Evolutionary conservation across 148 eudicot genomes (phyloP).

Genomic region (Persicaria tinctoria): DNA sequence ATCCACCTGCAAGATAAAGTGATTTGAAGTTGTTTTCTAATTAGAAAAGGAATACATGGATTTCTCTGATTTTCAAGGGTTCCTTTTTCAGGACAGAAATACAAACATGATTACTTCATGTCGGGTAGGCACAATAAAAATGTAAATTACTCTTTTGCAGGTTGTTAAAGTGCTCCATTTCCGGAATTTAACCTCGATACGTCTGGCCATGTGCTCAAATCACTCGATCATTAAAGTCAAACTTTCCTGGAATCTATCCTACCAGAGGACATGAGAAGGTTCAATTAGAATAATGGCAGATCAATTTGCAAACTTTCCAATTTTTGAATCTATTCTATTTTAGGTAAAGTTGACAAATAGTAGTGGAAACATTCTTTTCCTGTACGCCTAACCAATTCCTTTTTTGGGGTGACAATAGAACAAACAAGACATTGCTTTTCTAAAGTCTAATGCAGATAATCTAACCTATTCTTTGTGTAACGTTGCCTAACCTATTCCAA

Average conservation of each 20-base stretch:
- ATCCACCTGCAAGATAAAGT: not conserved
- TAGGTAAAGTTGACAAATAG: not conserved
- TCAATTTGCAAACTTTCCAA: not conserved
- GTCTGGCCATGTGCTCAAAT: not conserved
- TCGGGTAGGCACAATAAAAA: too few species aligned
- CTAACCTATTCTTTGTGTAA: not conserved
- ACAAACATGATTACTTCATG: not conserved
- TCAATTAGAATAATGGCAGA: not conserved
- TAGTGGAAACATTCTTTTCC: not conserved
- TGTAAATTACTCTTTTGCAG: too few species aligned
- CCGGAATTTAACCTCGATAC: too few species aligned
- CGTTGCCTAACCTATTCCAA: not conserved
- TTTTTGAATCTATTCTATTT: slow-evolving; percentile 3
- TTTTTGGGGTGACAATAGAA: not conserved
- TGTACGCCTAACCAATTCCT: slow-evolving; percentile 3
- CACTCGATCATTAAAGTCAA: not conserved
- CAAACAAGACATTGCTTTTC: slow-evolving; percentile 2
- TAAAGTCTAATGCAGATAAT: slow-evolving; percentile 7
- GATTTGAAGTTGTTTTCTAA: not conserved
- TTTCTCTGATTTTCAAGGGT: not conserved
- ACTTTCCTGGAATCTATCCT: not conserved
- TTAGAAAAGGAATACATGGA: not conserved
- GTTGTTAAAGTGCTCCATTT: too few species aligned
- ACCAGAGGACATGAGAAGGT: not conserved
- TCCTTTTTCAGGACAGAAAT: not conserved